Percentiles rank a stretch among this genome's conserved stretches.
Evolutionary conservation across 2,329 filamentous ascomycete genomes (phyloP).

Genomic region (Phialophora tarda): DNA sequence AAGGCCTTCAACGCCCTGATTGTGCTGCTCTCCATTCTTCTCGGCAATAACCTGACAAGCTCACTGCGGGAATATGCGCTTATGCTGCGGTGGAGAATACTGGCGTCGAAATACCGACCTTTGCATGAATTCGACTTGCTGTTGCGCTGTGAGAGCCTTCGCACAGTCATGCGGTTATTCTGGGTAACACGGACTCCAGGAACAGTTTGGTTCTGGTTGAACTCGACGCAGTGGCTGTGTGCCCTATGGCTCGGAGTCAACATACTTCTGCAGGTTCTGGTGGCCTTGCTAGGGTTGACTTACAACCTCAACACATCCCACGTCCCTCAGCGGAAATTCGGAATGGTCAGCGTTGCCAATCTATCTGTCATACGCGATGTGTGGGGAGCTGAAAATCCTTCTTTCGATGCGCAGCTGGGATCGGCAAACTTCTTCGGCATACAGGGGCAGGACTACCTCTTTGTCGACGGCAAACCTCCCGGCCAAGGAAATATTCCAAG

Average conservation of each 20-base stretch:
- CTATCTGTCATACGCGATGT: slow-evolving; percentile 72
- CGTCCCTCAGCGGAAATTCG: slow-evolving; percentile 78
- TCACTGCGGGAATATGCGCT: slow-evolving; percentile 36
- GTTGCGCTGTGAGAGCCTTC: slow-evolving; percentile 37
- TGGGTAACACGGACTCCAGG: slow-evolving; percentile 31
- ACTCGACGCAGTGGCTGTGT: slow-evolving; percentile 36
- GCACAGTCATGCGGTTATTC: slow-evolving; percentile 36
- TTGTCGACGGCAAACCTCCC: slow-evolving; percentile 22
- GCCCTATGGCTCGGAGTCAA: slow-evolving; percentile 34
- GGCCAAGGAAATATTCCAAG: slow-evolving; percentile 22
- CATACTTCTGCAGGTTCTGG: slow-evolving; percentile 33
- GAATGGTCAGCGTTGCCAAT: slow-evolving; percentile 91
- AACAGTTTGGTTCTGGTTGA: slow-evolving; percentile 29
- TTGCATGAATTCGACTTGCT: slow-evolving; percentile 39
- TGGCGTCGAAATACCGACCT: slow-evolving; percentile 36
- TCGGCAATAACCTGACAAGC: slow-evolving; percentile 35
- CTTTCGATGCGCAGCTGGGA: slow-evolving; percentile 29
- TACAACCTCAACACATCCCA: slow-evolving; percentile 36
- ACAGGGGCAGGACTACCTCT: slow-evolving; percentile 35
- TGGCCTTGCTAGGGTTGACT: slow-evolving; percentile 38
- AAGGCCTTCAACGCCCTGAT: slow-evolving; percentile 40
- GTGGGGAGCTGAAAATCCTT: slow-evolving; percentile 26
- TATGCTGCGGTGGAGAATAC: slow-evolving; percentile 38
- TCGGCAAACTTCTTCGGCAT: slow-evolving; percentile 36
- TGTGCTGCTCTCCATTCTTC: slow-evolving; percentile 34